phyloP scores from a whole-genome alignment of 2,329 filamentous ascomycete species.

The Mycogone perniciosa region DNA sequence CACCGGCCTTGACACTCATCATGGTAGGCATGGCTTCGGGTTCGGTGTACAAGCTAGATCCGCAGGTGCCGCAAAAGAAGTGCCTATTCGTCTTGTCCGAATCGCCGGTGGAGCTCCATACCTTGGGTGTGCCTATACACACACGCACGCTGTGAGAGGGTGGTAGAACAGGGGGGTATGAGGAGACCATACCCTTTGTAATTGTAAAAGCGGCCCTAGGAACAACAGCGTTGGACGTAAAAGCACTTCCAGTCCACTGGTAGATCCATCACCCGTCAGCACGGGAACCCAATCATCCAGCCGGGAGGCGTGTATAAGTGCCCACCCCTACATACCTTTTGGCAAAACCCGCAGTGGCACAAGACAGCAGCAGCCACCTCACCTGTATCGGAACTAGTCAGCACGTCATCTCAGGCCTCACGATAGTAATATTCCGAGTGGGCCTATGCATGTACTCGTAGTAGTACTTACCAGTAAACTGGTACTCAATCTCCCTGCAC shows the following conservation, averaged over 20 bases:
- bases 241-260: slow-evolving; percentile 46
- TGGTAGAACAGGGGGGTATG: not conserved
- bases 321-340: slow-evolving; percentile 35
- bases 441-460: not conserved
- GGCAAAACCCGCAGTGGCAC: slow-evolving; percentile 49
- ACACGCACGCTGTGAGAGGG: not conserved
- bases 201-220: slow-evolving; percentile 40
- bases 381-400: slow-evolving; percentile 21
- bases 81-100: slow-evolving; percentile 51
- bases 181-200: slow-evolving; percentile 35
- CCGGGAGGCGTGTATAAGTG: not conserved
- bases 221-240: slow-evolving; percentile 48
- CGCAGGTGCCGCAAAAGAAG: slow-evolving; percentile 48
- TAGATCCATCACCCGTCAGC: too few relatives aligned
- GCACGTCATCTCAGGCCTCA: too few relatives aligned
- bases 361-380: slow-evolving; percentile 38
- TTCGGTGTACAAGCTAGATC: slow-evolving; percentile 44
- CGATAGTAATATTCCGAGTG: not conserved
- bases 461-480: slow-evolving; percentile 28
- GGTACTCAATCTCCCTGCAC: slow-evolving; percentile 29
- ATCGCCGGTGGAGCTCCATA: slow-evolving; percentile 40
- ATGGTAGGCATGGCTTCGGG: slow-evolving; percentile 47
- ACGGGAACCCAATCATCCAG: too few relatives aligned
- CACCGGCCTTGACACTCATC: slow-evolving; percentile 45
- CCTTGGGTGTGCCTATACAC: slow-evolving; percentile 36